Percentiles rank a stretch among this genome's conserved stretches.
Conservation (phyloP, 495 filamentous ascomycete species). For the Talaromyces trachyspermus region DNA sequence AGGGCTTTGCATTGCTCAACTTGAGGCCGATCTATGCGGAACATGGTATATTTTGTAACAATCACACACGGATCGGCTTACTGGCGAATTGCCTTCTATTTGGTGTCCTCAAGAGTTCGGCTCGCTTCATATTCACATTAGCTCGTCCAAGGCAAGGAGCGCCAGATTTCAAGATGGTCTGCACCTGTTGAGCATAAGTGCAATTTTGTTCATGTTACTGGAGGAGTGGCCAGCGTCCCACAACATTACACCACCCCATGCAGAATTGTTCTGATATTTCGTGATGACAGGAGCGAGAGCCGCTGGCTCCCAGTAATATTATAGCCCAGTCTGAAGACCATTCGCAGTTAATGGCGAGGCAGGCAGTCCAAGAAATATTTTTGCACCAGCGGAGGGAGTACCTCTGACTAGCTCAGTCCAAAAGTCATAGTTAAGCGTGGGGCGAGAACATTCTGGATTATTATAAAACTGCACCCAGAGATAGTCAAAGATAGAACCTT, state of each 20-base stretch:
- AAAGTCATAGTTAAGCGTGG: slow-evolving; percentile 12
- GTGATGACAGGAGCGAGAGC: slow-evolving; percentile 29
- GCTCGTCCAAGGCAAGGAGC: not conserved
- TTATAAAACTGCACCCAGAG: slow-evolving; percentile 42
- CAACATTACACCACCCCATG: slow-evolving; percentile 48
- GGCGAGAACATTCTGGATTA: slow-evolving; percentile 26
- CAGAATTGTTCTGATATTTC: slow-evolving; percentile 21
- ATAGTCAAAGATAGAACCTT: slow-evolving; percentile 24
- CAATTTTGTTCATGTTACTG: slow-evolving; percentile 31
- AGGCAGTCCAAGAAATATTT: slow-evolving; percentile 43
- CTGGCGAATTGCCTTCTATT: too few relatives aligned
- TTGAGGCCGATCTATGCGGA: too few relatives aligned
- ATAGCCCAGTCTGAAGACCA: slow-evolving; percentile 27
- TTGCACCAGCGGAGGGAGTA: slow-evolving; percentile 29
- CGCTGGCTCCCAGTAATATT: slow-evolving; percentile 34
- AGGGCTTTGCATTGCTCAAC: too few relatives aligned
- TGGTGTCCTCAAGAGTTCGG: too few relatives aligned
- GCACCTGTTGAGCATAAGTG: slow-evolving; percentile 34
- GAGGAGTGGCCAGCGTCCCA: slow-evolving; percentile 44
- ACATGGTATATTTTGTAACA: too few relatives aligned
- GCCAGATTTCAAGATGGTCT: slow-evolving; percentile 18
- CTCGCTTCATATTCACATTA: too few relatives aligned
- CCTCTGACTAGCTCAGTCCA: slow-evolving; percentile 36
- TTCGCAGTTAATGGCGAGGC: slow-evolving; percentile 30
- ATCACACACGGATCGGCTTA: too few relatives aligned